Conservation (phyloP, 179 eudicot species). For the Patellifolia procumbens region DNA sequence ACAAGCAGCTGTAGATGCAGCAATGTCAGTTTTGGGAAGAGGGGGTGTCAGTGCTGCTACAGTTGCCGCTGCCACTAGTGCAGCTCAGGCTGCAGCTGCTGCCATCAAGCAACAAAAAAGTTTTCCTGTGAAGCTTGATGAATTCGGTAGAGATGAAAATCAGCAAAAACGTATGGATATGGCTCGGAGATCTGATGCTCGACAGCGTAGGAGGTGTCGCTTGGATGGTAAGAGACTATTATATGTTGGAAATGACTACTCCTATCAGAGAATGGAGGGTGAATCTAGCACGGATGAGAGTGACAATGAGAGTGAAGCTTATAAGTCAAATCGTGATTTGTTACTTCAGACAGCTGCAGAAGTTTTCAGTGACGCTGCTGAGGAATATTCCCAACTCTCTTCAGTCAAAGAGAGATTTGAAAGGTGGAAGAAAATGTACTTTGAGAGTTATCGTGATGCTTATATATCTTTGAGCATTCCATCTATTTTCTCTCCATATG, state of each 20-base stretch:
- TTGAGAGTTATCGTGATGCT: slow-evolving; percentile 76
- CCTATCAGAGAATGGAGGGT: slow-evolving; percentile 72
- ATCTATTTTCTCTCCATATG: slow-evolving; percentile 91
- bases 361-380: slow-evolving; percentile 81
- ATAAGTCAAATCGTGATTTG: slow-evolving; percentile 62
- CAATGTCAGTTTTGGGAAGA: slow-evolving; percentile 58
- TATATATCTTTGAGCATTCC: slow-evolving; percentile 85
- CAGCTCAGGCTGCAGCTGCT: slow-evolving; percentile 71
- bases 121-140: slow-evolving; percentile 76
- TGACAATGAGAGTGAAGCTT: slow-evolving; percentile 72
- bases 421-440: slow-evolving; percentile 77
- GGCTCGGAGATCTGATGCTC: slow-evolving; percentile 69
- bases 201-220: slow-evolving; percentile 59
- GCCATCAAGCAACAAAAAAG: slow-evolving; percentile 48
- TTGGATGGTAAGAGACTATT: slow-evolving; percentile 61
- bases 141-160: slow-evolving; percentile 80
- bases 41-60: slow-evolving; percentile 47
- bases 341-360: slow-evolving; percentile 80
- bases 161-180: slow-evolving; percentile 75
- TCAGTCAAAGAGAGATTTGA: slow-evolving; percentile 73
- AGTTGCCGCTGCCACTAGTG: slow-evolving; percentile 61
- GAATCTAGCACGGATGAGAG: slow-evolving; percentile 99
- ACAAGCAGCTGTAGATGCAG: slow-evolving; percentile 86
- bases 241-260: slow-evolving; percentile 43
- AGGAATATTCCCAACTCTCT: slow-evolving; percentile 79